Evolutionary conservation across 306 rosid species (phyloP), one percentile per base, ranked within the genome.

Genomic region (cucumber (Cucumis sativus)): DNA sequence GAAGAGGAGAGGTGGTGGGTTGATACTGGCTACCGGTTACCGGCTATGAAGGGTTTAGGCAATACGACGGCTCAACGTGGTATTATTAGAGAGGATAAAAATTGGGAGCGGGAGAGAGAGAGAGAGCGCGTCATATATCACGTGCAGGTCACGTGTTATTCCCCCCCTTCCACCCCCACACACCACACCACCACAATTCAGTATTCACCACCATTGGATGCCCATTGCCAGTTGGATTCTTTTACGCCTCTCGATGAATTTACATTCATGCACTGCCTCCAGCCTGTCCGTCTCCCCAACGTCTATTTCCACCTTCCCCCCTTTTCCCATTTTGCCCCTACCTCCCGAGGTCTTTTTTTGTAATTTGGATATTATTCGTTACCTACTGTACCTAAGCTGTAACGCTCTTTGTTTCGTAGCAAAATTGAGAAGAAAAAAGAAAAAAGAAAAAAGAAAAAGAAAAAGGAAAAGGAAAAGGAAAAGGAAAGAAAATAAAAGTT

Each of bases 201-300:
- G n/a, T n/a, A n/a, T n/a, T n/a, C 30, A 28, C 30, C 8, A 4
- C 75, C 58, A 45, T 93, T 72, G 97, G 97, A 91, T 91, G 63
- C 98, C 83, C 76, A 39, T 10, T 84, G 91, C 93, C 97, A 93
- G 96, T 82, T 86, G 92, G 86, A 80, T 59, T 57, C 64, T 62
- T 65, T 70, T 85, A 6, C 87, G 78, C 81, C 87, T 89, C 92
- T 92, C 97, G 60, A 89, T 85, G 75, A 63, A 74, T 59, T 79
- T 30, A 77, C 91, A 68, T 65, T 74, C 80, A 79, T 64, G 79
- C 79, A 70, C 63, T 43, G 18, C 78, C 54, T 83, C 90, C 96
- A 90, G 91, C 43, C 96, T 89, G 96, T 88, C 63, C 81, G 75
- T 82, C 77, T 52, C 41, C 59, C 67, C 78, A 90, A 86, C 89